A percentile compares a stretch with the other conserved stretches of the same genome.
Conservation (phyloP, 768 basidiomycete genomes). For the Boletus reticulatus region DNA sequence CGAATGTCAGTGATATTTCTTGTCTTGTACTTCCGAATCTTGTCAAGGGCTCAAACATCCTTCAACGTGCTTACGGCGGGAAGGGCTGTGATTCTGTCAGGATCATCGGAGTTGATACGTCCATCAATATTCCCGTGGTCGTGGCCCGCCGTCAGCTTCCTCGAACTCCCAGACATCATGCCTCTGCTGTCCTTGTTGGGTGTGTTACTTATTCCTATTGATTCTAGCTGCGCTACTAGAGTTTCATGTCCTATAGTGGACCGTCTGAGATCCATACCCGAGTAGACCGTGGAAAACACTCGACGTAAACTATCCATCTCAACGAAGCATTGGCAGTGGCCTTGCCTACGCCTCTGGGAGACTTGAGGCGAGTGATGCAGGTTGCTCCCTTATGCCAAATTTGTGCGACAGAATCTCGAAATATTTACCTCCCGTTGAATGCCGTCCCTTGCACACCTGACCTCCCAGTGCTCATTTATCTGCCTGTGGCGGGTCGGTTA, state of each 20-base stretch:
- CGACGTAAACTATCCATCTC: background rate
- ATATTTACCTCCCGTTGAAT: background rate
- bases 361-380: background rate
- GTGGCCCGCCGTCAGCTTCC: background rate
- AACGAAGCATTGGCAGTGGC: slow-evolving; percentile 9
- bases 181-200: background rate
- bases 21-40: background rate
- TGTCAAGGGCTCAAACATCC: background rate
- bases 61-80: background rate
- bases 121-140: background rate
- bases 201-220: background rate
- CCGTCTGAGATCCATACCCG: too few species aligned
- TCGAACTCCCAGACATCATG: background rate
- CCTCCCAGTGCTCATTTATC: background rate
- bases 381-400: background rate
- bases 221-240: background rate
- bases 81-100: background rate
- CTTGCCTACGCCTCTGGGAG: background rate
- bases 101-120: background rate
- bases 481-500: slow-evolving; percentile 1
- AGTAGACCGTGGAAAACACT: background rate
- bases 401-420: background rate
- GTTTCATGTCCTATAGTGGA: background rate
- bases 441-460: background rate
- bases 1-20: background rate